A percentile compares a stretch with the other conserved stretches of the same genome.
phyloP scores from a whole-genome alignment of 2,329 filamentous ascomycete species.

The Calonectria crousiana region DNA sequence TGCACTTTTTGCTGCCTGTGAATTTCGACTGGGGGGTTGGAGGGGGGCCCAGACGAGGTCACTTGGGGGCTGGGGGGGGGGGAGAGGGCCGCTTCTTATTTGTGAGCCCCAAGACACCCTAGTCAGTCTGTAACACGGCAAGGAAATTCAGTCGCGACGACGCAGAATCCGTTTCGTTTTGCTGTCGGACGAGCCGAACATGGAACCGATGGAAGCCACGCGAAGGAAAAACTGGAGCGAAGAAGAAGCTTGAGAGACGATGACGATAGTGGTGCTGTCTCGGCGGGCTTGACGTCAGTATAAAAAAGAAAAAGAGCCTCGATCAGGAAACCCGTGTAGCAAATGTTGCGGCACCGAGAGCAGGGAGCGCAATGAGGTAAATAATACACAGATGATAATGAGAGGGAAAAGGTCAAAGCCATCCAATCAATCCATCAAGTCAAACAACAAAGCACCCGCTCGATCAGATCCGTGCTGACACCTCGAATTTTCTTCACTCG shows the following conservation, averaged over 20 bases:
- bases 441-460: not conserved
- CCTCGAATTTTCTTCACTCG: not conserved
- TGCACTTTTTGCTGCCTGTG: not conserved
- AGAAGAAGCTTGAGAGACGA: not conserved
- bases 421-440: not conserved
- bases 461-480: not conserved
- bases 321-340: not conserved
- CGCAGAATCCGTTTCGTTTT: conserved; percentile 8
- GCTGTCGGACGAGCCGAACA: not conserved
- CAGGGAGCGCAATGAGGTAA: not conserved
- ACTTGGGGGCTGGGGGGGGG: not conserved
- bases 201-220: not conserved
- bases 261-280: not conserved
- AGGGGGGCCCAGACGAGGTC: not conserved
- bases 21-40: not conserved
- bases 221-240: not conserved
- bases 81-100: not conserved
- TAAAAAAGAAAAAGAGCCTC: not conserved
- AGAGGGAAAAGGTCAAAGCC: not conserved
- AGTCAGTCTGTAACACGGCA: conserved; percentile 2
- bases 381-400: not conserved
- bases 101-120: not conserved
- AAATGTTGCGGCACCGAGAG: not conserved
- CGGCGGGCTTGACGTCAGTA: not conserved
- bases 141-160: conserved; percentile 3